Conservation (phyloP, 805 yeast genomes). For the Kodamaea lidongshanica region DNA sequence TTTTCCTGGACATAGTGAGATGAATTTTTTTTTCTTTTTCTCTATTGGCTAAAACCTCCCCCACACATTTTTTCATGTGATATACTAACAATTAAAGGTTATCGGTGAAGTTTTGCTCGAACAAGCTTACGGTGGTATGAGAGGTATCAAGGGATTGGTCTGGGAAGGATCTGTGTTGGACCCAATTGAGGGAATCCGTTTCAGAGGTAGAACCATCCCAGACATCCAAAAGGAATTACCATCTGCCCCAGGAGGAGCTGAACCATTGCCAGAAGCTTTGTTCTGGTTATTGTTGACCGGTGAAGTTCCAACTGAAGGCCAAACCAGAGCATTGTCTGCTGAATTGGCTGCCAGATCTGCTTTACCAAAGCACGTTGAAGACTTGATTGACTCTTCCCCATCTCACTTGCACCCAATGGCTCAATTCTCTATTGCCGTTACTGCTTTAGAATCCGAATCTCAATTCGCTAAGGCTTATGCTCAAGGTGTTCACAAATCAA, state of each 20-base stretch:
- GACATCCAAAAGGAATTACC: constrained; percentile 66
- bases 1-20: too few species aligned
- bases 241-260: constrained; percentile 49
- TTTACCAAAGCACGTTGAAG: constrained; percentile 58
- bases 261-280: constrained; percentile 71
- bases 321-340: constrained; percentile 49
- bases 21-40: too few species aligned
- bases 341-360: constrained; percentile 62
- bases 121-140: constrained; percentile 67
- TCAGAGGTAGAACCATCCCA: constrained; percentile 70
- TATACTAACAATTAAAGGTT: constrained; percentile 19
- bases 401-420: constrained; percentile 77
- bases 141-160: constrained; percentile 66
- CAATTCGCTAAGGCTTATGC: constrained; percentile 68
- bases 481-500: constrained; percentile 58
- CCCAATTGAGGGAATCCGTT: constrained; percentile 69
- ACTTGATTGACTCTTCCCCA: constrained; percentile 59
- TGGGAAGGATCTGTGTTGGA: constrained; percentile 81
- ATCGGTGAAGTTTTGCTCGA: constrained; percentile 42
- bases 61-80: constrained; percentile 10
- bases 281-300: constrained; percentile 77
- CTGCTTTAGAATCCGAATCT: constrained; percentile 67
- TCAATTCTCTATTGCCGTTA: constrained; percentile 68
- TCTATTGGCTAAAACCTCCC: too few species aligned
- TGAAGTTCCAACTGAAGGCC: constrained; percentile 56